These are phyloP conservation scores for Bremia lactucae DNA, from an alignment of 352 stramenopile genomes.

Conservation along the genomic window DNA sequence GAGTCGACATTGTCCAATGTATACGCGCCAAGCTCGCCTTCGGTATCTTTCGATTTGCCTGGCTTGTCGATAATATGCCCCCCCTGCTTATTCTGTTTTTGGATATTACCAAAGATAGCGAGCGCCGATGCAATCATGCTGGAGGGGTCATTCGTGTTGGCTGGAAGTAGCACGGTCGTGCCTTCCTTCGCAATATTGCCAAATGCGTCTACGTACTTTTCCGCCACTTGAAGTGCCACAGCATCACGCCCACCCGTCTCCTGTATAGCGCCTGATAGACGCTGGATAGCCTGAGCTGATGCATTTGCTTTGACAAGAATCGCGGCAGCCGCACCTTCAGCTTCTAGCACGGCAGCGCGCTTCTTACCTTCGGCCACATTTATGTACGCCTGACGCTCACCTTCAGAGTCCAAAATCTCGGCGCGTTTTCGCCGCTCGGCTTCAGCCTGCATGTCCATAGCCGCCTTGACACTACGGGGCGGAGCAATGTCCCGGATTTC, in stretches of 20 bases:
- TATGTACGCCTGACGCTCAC: constrained; percentile 81
- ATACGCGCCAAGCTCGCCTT: constrained; percentile 35
- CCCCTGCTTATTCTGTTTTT: constrained; percentile 63
- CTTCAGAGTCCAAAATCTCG: constrained; percentile 87
- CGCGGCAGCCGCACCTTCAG: constrained; percentile 75
- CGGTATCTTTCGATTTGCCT: constrained; percentile 10
- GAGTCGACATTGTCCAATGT: constrained; percentile 54
- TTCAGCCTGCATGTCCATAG: constrained; percentile 90
- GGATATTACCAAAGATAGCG: constrained; percentile 82
- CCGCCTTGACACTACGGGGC: constrained; percentile 73
- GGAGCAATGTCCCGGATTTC: constrained; percentile 87
- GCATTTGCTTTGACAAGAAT: constrained; percentile 77
- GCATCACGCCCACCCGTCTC: constrained; percentile 63
- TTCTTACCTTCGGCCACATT: constrained; percentile 88
- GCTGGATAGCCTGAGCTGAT: constrained; percentile 71
- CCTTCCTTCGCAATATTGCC: constrained; percentile 84
- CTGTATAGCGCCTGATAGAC: constrained; percentile 61
- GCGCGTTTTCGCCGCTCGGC: constrained; percentile 86
- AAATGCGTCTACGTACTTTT: constrained; percentile 90
- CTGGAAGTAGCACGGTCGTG: constrained; percentile 76
- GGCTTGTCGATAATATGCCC: too few species aligned
- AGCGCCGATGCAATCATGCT: constrained; percentile 86
- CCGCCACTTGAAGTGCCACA: constrained; percentile 77
- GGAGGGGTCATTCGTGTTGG: constrained; percentile 76
- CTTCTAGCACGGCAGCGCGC: constrained; percentile 72